Evolutionary conservation across 331 rosid species (phyloP), one percentile per base, ranked within the genome.

Genomic region (Saraca asoca): DNA sequence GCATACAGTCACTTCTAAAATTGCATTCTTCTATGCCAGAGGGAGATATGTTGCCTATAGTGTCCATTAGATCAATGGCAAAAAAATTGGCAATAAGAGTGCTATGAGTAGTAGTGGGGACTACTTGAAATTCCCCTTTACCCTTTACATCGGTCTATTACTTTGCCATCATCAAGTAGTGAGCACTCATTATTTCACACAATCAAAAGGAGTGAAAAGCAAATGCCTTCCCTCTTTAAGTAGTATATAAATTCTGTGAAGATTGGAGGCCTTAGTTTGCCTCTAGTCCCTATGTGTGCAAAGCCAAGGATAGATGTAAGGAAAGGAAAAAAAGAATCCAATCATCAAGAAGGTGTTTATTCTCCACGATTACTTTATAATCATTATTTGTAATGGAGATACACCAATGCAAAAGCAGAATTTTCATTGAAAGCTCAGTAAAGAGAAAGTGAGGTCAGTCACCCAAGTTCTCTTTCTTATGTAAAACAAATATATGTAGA

Each of bases 331-430:
- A 91, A 80, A 75, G 87, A 75, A 58, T 81, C 81, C 17, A 57
- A 81, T 73, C 91, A 81, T 13, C 87, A 73, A 63, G 95, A 91
- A 67, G 86, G 83, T 60, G 76, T 79, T 15, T 84, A 82, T 78
- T 72, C 75, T 7, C 77, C 85, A 38, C 85, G 80, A 67, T 31
- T 91, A 81, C 79, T 84, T 33, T 55, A 91, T 61, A 91, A 91
- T 62, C 82, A 91, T 5, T 74, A 73, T 73, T 61, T 91, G 33
- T n/a, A n/a, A n/a, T 88, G 97, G 97, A 80, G 86, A 82, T 88
- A 41, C 16, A 76, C 89, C 78, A 88, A 88, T 79, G 91, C 91
- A 10, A 91, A 55, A 75, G 81, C 82, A 1, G 70, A 69, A 43
- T 74, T 78, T 5, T 59, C 80, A 0, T 29, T 84, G 73, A 81